phyloP scores from a whole-genome alignment of 176 grass and related monocot species.

The Chrysopogon serrulatus region DNA sequence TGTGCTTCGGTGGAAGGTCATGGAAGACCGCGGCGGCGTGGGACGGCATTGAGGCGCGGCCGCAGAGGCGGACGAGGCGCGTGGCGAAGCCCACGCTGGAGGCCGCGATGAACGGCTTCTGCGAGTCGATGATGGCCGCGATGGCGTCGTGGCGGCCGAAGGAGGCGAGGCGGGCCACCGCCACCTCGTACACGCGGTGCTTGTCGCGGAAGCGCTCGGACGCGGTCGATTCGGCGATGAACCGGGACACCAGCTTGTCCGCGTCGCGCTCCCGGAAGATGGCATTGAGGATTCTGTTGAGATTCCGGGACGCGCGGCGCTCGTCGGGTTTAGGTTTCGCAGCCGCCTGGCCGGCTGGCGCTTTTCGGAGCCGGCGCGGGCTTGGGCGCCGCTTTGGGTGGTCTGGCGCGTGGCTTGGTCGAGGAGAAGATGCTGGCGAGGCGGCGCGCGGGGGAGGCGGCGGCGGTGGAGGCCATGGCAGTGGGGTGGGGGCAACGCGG shows the following conservation, averaged over 20 bases:
- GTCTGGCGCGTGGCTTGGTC: not conserved
- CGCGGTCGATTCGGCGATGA: conserved; percentile 31
- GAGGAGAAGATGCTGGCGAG: conserved; percentile 19
- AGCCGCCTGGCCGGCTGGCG: not conserved
- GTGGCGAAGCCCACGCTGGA: conserved; percentile 31
- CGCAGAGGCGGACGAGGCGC: conserved; percentile 56
- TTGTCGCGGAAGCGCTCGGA: not conserved
- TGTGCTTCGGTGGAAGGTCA: conserved; percentile 28
- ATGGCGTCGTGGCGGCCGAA: conserved; percentile 33
- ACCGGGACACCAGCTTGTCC: conserved; percentile 50
- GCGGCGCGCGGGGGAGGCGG: conserved; percentile 10
- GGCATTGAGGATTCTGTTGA: not conserved
- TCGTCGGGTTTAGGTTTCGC: not conserved
- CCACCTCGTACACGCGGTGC: conserved; percentile 39
- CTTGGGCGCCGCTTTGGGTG: not conserved
- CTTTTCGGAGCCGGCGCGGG: not conserved
- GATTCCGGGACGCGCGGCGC: not conserved
- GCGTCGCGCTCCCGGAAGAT: conserved; percentile 37
- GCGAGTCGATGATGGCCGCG: conserved; percentile 45
- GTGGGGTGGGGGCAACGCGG: not conserved
- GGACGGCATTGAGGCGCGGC: conserved; percentile 47
- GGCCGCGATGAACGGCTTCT: conserved; percentile 49
- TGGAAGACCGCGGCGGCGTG: conserved; percentile 36
- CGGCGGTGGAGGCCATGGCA: not conserved
- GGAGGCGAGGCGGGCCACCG: conserved; percentile 38